These are phyloP conservation scores for Jatropha podagrica DNA, from an alignment of 441 rosid genomes.

Conservation along the genomic window DNA sequence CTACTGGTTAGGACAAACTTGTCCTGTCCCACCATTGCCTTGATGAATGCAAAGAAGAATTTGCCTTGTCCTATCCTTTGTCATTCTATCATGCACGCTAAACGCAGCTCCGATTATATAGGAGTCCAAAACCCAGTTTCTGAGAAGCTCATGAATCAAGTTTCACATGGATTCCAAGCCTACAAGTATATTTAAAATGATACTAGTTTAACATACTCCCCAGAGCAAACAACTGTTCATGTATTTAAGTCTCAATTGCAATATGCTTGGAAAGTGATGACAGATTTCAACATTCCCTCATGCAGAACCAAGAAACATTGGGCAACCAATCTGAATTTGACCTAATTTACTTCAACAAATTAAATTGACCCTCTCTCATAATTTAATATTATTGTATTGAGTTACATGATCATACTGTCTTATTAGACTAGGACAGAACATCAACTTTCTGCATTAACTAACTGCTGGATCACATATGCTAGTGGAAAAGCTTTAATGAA, in stretches of 20 bases:
- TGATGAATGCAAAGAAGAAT: neutral
- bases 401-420: neutral
- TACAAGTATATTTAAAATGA: neutral
- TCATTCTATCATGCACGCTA: neutral
- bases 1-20: no score
- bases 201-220: neutral
- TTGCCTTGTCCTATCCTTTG: neutral
- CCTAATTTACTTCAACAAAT: neutral
- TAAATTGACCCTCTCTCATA: neutral
- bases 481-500: neutral
- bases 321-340: neutral
- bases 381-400: neutral
- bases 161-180: neutral
- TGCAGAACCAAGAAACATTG: conserved; percentile 3
- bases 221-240: conserved; percentile 5
- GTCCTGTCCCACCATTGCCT: neutral
- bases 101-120: neutral
- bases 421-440: neutral
- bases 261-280: neutral
- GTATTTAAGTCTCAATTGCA: conserved; percentile 7
- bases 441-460: conserved; percentile 4
- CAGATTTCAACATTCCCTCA: neutral
- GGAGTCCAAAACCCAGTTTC: neutral
- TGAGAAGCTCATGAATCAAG: neutral
- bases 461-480: conserved; percentile 9